Percentiles rank a stretch among this genome's conserved stretches.
Conservation (phyloP, 1,139 yeast genomes). For the Candida sanyaensis region DNA sequence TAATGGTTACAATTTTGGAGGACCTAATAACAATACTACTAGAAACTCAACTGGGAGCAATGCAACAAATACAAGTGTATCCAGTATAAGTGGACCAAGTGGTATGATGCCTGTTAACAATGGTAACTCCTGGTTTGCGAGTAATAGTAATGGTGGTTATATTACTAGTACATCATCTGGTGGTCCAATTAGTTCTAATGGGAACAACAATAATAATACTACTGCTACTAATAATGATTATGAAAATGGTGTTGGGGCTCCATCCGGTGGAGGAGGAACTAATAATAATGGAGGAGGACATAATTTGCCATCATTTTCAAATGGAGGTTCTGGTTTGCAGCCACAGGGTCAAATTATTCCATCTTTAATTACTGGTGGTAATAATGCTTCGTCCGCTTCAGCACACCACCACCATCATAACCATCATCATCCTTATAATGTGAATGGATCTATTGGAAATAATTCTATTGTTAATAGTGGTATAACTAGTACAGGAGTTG, state of each 20-base stretch:
- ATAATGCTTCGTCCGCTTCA: neutral
- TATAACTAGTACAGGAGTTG: slow-evolving; percentile 1
- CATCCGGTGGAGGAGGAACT: neutral
- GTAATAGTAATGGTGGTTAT: slow-evolving; percentile 4
- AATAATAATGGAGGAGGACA: neutral
- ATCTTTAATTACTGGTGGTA: neutral
- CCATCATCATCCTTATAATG: slow-evolving; percentile 4
- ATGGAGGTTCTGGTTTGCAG: neutral
- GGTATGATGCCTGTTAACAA: neutral
- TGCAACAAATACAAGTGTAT: slow-evolving; percentile 4
- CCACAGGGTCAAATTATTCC: slow-evolving; percentile 1
- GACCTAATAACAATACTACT: slow-evolving; percentile 5
- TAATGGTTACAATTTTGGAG: neutral
- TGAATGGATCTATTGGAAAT: neutral
- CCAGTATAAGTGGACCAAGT: slow-evolving; percentile 10
- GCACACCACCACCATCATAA: slow-evolving; percentile 2
- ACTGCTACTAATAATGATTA: neutral
- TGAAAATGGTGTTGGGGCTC: slow-evolving; percentile 4
- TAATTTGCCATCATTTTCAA: neutral
- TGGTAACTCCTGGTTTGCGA: neutral
- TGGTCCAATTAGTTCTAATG: neutral
- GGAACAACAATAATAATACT: too few relatives aligned
- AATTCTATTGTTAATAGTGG: neutral
- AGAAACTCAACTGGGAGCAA: slow-evolving; percentile 1
- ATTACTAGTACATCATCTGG: slow-evolving; percentile 7